Evolutionary conservation across 1,284 basidiomycete genomes (phyloP), one percentile per base, ranked within the genome.

Genomic region (Coniophora puteana): DNA sequence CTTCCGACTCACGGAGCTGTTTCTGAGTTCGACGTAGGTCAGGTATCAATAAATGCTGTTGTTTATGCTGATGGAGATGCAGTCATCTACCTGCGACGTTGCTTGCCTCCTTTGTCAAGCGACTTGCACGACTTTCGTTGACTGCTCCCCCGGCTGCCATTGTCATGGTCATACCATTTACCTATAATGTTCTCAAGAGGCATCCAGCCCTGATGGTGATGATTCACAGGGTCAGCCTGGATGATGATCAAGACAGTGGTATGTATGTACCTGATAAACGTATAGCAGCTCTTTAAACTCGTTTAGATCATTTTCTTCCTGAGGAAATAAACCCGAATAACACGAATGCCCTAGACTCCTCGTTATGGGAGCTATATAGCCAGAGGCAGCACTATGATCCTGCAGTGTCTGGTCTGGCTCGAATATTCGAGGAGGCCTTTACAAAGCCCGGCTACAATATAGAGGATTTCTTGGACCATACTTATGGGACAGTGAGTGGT

Each of bases 401-500:
- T 2, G 78, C 83, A 1, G 85, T 96, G 8, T 81, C 89, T 8
- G 92, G 91, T 1, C 65, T 99, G 39, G 83, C 82, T 13, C 83
- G 87, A 52, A 84, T 99, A 40, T 89, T 98, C 48, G 76, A 78
- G 10, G 93, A 96, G 58, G 87, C 89, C 2, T 98, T 99, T 63
- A 97, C 92, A 7, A 94, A 94, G 57, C 89, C 87, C 10, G 74
- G 76, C 21, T 98, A 94, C 64, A 72, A 79, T 21, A 80, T 97
- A 74, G 96, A 99, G 53, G 96, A 99, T 61, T 99, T 99, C 61
- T 64, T 98, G 55, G 96, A 99, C 65, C 93, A 98, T 61, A 92
- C 91, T 1, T 99, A 97, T 57, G 76, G 73, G 12, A 97, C 92
- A 38, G 91, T 95, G 51, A 53, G 89, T 72, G 11, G 8, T 33